A percentile compares a stretch with the other conserved stretches of the same genome.
Conservation (phyloP, 768 basidiomycete genomes). For the Kwoniella dejecticola region DNA sequence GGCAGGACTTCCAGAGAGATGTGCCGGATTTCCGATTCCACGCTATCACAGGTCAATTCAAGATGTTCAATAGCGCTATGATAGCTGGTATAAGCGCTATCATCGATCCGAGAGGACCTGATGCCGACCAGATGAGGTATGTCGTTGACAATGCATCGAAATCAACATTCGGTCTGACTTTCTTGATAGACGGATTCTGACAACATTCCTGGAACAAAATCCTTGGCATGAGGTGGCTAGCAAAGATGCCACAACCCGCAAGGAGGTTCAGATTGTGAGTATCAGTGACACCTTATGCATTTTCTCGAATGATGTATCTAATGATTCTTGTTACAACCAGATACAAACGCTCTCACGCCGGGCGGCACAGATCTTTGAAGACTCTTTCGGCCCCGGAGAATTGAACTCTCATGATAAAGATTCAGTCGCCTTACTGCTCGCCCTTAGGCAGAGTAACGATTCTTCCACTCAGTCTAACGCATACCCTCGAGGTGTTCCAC, state of each 20-base stretch:
- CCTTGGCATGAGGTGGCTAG: conserved; percentile 41
- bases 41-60: conserved; percentile 46
- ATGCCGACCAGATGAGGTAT: conserved; percentile 52
- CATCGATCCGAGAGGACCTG: conserved; percentile 51
- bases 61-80: conserved; percentile 54
- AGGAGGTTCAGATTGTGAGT: conserved; percentile 54
- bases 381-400: conserved; percentile 40
- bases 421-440: conserved; percentile 46
- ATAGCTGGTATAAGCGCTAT: conserved; percentile 55
- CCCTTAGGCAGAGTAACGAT: conserved; percentile 45
- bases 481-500: conserved; percentile 22
- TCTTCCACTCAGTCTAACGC: conserved; percentile 22
- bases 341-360: conserved; percentile 52
- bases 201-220: conserved; percentile 52
- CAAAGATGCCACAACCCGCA: conserved; percentile 52
- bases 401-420: conserved; percentile 40
- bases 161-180: not conserved
- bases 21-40: conserved; percentile 45
- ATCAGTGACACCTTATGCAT: conserved; percentile 2
- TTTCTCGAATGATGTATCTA: not conserved
- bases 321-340: conserved; percentile 24
- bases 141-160: too few species aligned
- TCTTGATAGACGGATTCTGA: conserved; percentile 37
- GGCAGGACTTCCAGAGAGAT: conserved; percentile 53
- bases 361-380: conserved; percentile 48